phyloP scores from a whole-genome alignment of 1,139 yeast species.

The Geotrichum klebahnii region DNA sequence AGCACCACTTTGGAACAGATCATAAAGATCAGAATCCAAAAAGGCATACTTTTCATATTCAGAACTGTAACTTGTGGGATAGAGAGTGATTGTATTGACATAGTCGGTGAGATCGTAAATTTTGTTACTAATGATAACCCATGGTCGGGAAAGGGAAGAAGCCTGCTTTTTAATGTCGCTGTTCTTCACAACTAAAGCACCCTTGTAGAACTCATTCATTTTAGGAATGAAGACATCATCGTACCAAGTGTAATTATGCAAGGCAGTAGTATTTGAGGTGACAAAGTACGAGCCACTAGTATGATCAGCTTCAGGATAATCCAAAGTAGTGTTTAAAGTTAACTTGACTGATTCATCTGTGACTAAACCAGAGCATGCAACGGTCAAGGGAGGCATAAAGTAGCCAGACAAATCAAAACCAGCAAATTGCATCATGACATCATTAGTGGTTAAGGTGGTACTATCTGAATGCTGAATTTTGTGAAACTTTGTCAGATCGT shows the following conservation, averaged over 20 bases:
- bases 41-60: constrained; percentile 35
- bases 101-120: constrained; percentile 42
- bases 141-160: constrained; percentile 26
- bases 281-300: constrained; percentile 34
- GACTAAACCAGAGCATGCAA: constrained; percentile 42
- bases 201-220: constrained; percentile 39
- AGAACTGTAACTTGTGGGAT: constrained; percentile 26
- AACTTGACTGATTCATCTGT: constrained; percentile 34
- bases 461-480: constrained; percentile 42
- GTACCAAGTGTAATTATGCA: constrained; percentile 41
- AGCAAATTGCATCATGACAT: constrained; percentile 39
- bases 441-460: constrained; percentile 33
- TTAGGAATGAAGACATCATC: constrained; percentile 37
- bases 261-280: constrained; percentile 31
- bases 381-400: constrained; percentile 43
- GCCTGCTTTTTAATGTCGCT: constrained; percentile 30
- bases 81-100: constrained; percentile 32
- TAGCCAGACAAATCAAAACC: constrained; percentile 41
- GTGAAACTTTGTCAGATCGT: constrained; percentile 40
- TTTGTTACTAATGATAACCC: constrained; percentile 37
- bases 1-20: constrained; percentile 34
- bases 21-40: constrained; percentile 35
- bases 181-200: constrained; percentile 38
- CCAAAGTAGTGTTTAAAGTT: constrained; percentile 35
- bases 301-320: constrained; percentile 36